A percentile compares a stretch with the other conserved stretches of the same genome.
These are phyloP conservation scores for Boletus huronensis DNA, from an alignment of 768 basidiomycete genomes.

Conservation along the genomic window DNA sequence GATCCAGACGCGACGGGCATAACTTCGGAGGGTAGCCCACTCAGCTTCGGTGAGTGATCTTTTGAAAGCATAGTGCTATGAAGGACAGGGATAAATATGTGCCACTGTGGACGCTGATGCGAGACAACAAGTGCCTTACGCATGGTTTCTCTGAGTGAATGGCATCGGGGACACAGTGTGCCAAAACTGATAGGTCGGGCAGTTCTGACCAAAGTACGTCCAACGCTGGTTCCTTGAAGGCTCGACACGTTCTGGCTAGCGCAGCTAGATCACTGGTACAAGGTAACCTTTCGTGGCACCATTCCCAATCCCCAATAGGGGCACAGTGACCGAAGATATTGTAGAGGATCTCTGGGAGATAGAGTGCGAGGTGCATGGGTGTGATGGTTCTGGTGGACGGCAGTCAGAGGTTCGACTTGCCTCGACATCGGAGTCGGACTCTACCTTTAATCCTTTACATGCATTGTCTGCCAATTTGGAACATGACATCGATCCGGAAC, in stretches of 20 bases:
- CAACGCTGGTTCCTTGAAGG: conserved; percentile 12
- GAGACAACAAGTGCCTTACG: background rate
- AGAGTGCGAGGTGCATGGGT: no score
- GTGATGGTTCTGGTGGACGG: background rate
- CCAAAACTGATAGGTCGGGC: background rate
- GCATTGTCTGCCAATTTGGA: background rate
- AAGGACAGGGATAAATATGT: background rate
- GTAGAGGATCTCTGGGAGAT: background rate
- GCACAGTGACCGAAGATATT: background rate
- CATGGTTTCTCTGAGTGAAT: background rate
- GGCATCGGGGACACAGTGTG: background rate
- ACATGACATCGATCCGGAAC: no score
- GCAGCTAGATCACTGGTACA: background rate
- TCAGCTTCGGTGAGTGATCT: conserved; percentile 1
- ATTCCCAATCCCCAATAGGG: background rate
- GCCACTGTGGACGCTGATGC: background rate
- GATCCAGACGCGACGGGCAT: conserved; percentile 1
- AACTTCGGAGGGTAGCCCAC: background rate
- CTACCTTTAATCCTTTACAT: background rate
- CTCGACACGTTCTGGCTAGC: conserved; percentile 1
- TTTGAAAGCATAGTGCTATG: background rate
- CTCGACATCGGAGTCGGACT: background rate
- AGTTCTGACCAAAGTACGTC: conserved; percentile 10
- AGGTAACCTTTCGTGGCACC: background rate
- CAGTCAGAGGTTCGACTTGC: background rate